Conservation (phyloP, 306 rosid species). For the Corylus avellana region DNA sequence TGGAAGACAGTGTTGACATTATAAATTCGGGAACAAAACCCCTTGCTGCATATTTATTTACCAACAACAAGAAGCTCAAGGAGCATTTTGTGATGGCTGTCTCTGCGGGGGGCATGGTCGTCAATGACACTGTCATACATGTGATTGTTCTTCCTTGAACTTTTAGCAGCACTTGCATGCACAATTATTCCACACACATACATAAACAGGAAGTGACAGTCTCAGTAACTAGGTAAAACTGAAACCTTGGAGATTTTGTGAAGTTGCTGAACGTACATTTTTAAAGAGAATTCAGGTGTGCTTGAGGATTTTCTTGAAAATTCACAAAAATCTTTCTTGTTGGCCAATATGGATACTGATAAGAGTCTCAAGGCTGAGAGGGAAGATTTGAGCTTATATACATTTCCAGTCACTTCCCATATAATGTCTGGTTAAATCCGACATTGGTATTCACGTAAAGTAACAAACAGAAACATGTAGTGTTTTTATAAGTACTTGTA, state of each 20-base stretch:
- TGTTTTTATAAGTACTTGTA: not conserved
- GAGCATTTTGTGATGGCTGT: slow-evolving; percentile 60
- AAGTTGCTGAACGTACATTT: not conserved
- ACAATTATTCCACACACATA: not conserved
- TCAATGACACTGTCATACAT: slow-evolving; percentile 83
- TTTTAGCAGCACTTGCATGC: not conserved
- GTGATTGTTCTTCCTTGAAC: slow-evolving; percentile 43
- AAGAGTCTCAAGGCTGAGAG: not conserved
- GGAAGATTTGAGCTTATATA: not conserved
- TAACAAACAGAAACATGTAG: not conserved
- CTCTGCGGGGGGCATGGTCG: slow-evolving; percentile 88
- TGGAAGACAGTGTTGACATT: slow-evolving; percentile 78
- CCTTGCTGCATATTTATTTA: slow-evolving; percentile 94
- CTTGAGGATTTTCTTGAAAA: not conserved
- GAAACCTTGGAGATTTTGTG: not conserved
- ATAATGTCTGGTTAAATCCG: not conserved
- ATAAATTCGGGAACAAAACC: slow-evolving; percentile 88
- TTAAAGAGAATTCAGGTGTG: not conserved
- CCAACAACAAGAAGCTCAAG: slow-evolving; percentile 73
- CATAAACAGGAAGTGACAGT: not conserved
- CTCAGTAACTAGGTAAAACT: not conserved
- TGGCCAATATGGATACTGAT: not conserved
- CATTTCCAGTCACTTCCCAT: not conserved
- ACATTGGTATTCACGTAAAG: not conserved
- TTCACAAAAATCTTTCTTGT: not conserved